Evolutionary conservation across 164 flowering plant species (phyloP).

Genomic region (Vitis amurensis): DNA sequence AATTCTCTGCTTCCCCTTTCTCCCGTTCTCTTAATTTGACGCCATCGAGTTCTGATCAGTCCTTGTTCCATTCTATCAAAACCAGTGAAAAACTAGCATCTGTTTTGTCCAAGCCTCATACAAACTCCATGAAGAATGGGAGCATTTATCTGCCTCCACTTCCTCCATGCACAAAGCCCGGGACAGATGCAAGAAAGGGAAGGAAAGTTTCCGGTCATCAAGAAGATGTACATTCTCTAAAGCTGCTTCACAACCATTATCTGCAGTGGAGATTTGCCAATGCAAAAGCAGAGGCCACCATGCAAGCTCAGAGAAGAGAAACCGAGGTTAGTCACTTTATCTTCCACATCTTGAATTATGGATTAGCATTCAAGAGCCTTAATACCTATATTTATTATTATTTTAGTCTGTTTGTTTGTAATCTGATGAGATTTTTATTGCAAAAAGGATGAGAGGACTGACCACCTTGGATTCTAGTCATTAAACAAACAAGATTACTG

Average conservation of each 20-base stretch:
- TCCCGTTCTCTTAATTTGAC: constrained; percentile 30
- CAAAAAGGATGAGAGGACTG: too few relatives aligned
- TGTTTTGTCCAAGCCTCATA: not conserved
- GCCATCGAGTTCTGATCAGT: constrained; percentile 5
- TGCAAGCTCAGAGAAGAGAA: constrained; percentile 43
- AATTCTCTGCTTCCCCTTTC: constrained; percentile 21
- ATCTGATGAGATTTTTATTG: too few relatives aligned
- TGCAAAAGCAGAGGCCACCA: constrained; percentile 59
- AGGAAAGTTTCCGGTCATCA: constrained; percentile 33
- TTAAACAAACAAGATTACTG: too few relatives aligned
- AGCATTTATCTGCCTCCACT: constrained; percentile 26
- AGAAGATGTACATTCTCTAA: constrained; percentile 57
- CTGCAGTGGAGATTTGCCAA: constrained; percentile 79
- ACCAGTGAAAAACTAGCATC: constrained; percentile 7
- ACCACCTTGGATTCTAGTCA: too few relatives aligned
- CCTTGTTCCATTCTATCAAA: constrained; percentile 7
- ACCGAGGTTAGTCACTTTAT: constrained; percentile 50
- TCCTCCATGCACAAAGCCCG: constrained; percentile 24
- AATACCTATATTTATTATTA: not conserved
- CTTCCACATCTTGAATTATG: not conserved
- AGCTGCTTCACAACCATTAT: constrained; percentile 56
- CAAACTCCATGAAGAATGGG: constrained; percentile 7
- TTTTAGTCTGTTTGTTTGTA: too few relatives aligned
- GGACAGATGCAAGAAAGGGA: constrained; percentile 38
- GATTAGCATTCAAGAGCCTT: not conserved